phyloP scores from a whole-genome alignment of 2,329 filamentous ascomycete genomes.

The Trichophyton benhamiae region DNA sequence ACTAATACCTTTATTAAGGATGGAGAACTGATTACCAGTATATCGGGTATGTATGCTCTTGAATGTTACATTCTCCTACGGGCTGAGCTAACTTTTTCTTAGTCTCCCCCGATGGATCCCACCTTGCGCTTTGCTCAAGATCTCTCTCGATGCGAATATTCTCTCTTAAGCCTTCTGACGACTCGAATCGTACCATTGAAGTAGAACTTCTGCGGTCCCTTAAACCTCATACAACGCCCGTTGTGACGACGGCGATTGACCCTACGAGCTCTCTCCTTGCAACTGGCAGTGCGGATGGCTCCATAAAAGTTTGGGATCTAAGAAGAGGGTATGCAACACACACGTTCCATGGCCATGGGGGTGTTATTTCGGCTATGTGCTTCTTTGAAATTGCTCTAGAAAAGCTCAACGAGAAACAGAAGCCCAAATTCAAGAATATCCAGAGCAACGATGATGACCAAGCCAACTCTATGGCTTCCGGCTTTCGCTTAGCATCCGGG shows the following conservation, averaged over 20 bases:
- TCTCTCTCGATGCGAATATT: constrained; percentile 96
- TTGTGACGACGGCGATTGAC: constrained; percentile 76
- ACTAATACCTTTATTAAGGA: constrained; percentile 40
- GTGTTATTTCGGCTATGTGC: constrained; percentile 76
- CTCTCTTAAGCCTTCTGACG: constrained; percentile 49
- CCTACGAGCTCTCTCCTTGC: constrained; percentile 78
- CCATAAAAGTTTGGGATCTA: constrained; percentile 96
- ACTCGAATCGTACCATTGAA: constrained; percentile 47
- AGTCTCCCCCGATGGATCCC: constrained; percentile 80
- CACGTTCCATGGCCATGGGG: constrained; percentile 85
- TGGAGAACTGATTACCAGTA: constrained; percentile 42
- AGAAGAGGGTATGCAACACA: constrained; percentile 81
- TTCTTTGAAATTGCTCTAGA: constrained; percentile 64
- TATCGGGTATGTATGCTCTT: constrained; percentile 28
- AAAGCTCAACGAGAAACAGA: neutral
- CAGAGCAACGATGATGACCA: constrained; percentile 36
- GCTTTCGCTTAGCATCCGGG: constrained; percentile 75
- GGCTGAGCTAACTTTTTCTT: constrained; percentile 11
- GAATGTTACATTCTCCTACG: neutral
- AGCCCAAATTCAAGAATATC: constrained; percentile 15
- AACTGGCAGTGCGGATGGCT: constrained; percentile 83
- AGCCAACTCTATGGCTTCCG: constrained; percentile 30
- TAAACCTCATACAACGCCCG: constrained; percentile 82
- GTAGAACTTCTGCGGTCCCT: constrained; percentile 62
- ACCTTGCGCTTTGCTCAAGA: constrained; percentile 81